Percentiles rank a stretch among this genome's conserved stretches.
Evolutionary conservation across 495 filamentous ascomycete genomes (phyloP).

Genomic region (Podospora appendiculata): DNA sequence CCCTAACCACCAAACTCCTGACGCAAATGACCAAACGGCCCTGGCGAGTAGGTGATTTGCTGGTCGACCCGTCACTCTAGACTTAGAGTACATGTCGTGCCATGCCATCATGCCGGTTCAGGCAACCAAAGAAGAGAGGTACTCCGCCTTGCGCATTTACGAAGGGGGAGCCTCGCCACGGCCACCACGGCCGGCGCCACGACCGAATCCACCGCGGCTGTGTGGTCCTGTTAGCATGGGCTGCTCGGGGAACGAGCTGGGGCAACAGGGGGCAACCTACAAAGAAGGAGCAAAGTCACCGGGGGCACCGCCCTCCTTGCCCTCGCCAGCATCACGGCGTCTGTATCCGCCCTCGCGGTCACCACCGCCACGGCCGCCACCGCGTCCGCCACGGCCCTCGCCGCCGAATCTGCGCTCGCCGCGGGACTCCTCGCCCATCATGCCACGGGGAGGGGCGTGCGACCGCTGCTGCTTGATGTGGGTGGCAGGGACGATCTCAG

Average conservation of each 20-base stretch:
- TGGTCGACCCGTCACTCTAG: constrained; percentile 27
- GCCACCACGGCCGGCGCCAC: constrained; percentile 63
- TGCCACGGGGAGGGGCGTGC: constrained; percentile 94
- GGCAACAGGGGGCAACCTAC: constrained; percentile 36
- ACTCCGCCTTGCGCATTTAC: constrained; percentile 30
- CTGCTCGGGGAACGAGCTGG: too few species aligned
- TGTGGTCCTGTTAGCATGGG: neutral
- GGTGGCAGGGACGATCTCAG: constrained; percentile 97
- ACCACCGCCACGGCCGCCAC: constrained; percentile 57
- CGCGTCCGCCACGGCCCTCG: constrained; percentile 68
- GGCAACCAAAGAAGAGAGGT: constrained; percentile 18
- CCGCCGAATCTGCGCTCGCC: constrained; percentile 63
- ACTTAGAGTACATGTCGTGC: constrained; percentile 44
- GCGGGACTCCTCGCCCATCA: constrained; percentile 88
- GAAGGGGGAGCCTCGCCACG: constrained; percentile 65
- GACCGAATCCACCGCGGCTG: constrained; percentile 86
- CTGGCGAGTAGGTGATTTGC: constrained; percentile 22
- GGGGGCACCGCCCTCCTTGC: constrained; percentile 92
- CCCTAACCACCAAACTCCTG: constrained; percentile 34
- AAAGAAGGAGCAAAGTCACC: constrained; percentile 94
- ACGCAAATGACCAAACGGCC: constrained; percentile 26
- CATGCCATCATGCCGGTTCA: constrained; percentile 30
- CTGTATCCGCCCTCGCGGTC: constrained; percentile 92
- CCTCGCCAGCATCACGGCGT: constrained; percentile 76
- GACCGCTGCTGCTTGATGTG: constrained; percentile 99